Evolutionary conservation across 2,329 filamentous ascomycete genomes (phyloP).

Genomic region (Aspergillus candidus): DNA sequence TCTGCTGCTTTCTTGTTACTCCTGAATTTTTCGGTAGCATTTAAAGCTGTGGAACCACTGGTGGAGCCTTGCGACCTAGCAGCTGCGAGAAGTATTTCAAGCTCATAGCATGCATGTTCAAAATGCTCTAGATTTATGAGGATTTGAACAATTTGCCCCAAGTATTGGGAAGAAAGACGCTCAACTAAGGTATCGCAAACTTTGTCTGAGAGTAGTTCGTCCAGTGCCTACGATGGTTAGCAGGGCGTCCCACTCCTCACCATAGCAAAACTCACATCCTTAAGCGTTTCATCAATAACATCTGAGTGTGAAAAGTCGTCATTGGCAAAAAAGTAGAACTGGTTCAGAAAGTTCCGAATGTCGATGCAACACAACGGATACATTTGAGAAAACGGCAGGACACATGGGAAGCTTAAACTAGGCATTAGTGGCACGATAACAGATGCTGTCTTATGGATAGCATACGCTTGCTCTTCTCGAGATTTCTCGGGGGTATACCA

Average conservation of each 20-base stretch:
- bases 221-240: constrained; percentile 60
- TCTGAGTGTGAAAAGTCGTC: constrained; percentile 89
- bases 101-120: constrained; percentile 81
- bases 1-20: constrained; percentile 92
- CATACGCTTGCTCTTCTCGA: constrained; percentile 66
- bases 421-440: neutral
- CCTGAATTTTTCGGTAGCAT: constrained; percentile 79
- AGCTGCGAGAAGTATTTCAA: constrained; percentile 78
- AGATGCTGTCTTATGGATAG: constrained; percentile 10
- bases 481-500: constrained; percentile 88
- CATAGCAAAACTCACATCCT: constrained; percentile 52
- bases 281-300: constrained; percentile 85
- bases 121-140: constrained; percentile 97
- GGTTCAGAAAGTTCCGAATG: constrained; percentile 93
- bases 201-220: constrained; percentile 86
- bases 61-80: constrained; percentile 74
- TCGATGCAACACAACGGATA: constrained; percentile 98
- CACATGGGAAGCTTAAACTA: constrained; percentile 68
- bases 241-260: neutral
- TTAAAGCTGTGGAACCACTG: constrained; percentile 70
- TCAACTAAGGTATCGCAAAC: constrained; percentile 89
- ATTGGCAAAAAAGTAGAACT: constrained; percentile 96
- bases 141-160: constrained; percentile 97
- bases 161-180: constrained; percentile 81
- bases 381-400: constrained; percentile 98